Conservation (phyloP, 805 yeast genomes). For the Starmerella potacharoeniae region DNA sequence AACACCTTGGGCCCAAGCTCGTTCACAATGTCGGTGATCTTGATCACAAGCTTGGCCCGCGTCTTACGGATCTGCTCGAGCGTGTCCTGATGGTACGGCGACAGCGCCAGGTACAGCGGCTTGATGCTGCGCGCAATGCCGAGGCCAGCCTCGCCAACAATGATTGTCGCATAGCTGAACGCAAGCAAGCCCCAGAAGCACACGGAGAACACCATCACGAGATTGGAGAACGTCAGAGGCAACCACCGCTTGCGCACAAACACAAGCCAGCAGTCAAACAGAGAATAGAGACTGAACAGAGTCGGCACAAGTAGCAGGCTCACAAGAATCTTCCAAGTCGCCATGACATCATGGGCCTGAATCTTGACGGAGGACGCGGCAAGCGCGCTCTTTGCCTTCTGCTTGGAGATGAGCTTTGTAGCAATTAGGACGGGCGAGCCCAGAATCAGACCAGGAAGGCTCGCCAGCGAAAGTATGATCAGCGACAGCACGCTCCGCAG, state of each 20-base stretch:
- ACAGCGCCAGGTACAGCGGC: conserved; percentile 51
- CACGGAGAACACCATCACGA: background rate
- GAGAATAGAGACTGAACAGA: conserved; percentile 69
- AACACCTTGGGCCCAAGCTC: conserved; percentile 71
- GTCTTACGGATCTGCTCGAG: conserved; percentile 45
- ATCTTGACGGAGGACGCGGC: conserved; percentile 83
- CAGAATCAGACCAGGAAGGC: conserved; percentile 75
- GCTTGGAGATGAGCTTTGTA: conserved; percentile 59
- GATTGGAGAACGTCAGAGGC: conserved; percentile 19
- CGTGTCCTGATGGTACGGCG: conserved; percentile 30
- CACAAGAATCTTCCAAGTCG: conserved; percentile 92
- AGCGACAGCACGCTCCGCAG: conserved; percentile 39
- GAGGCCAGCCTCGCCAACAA: conserved; percentile 88
- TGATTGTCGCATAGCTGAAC: conserved; percentile 76
- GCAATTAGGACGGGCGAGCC: conserved; percentile 81
- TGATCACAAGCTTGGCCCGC: conserved; percentile 51
- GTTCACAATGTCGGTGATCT: conserved; percentile 71
- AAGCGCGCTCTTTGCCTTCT: conserved; percentile 66
- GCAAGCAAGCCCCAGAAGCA: conserved; percentile 25
- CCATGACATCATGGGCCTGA: conserved; percentile 85
- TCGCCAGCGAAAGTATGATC: conserved; percentile 44
- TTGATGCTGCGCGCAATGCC: conserved; percentile 73
- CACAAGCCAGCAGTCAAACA: conserved; percentile 30
- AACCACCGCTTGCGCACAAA: conserved; percentile 26
- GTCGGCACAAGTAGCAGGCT: conserved; percentile 83